phyloP scores from a whole-genome alignment of 176 grass and related monocot species.

The Alloteropsis semialata region DNA sequence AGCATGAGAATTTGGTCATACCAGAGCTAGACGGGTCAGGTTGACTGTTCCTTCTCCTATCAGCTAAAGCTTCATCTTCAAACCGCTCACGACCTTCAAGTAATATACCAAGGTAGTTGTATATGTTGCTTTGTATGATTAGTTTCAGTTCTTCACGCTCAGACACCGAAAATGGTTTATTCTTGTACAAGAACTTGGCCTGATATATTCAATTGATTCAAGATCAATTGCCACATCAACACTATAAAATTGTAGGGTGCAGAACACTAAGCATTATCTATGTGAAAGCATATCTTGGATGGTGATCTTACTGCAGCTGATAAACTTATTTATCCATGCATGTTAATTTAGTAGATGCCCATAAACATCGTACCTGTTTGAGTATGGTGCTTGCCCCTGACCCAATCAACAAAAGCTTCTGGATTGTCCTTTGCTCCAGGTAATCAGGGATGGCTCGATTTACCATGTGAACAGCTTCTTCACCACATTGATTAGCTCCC shows the following conservation, averaged over 20 bases:
- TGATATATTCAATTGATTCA: constrained; percentile 38
- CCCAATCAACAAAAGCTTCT: constrained; percentile 82
- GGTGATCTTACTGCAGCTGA: constrained; percentile 1
- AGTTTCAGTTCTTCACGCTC: constrained; percentile 84
- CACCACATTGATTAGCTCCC: constrained; percentile 39
- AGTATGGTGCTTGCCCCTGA: constrained; percentile 93
- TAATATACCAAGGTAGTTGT: constrained; percentile 77
- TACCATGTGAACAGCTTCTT: constrained; percentile 47
- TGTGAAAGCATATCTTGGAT: constrained; percentile 3
- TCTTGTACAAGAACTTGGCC: constrained; percentile 89
- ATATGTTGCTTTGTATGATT: constrained; percentile 93
- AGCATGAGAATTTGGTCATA: constrained; percentile 7
- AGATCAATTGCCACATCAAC: constrained; percentile 17
- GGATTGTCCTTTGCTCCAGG: constrained; percentile 52
- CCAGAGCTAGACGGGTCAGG: constrained; percentile 49
- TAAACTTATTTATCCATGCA: neutral
- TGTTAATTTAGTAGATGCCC: neutral
- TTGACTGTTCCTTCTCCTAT: constrained; percentile 41
- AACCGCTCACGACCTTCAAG: constrained; percentile 88
- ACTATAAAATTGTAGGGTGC: neutral
- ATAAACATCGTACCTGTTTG: constrained; percentile 70
- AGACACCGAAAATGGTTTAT: constrained; percentile 61
- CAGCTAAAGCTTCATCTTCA: constrained; percentile 75
- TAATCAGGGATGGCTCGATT: constrained; percentile 58
- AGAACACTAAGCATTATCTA: constrained; percentile 6